A percentile compares a stretch with the other conserved stretches of the same genome.
Conservation (phyloP, 2,329 filamentous ascomycete genomes). For the Epichloe gansuensis region DNA sequence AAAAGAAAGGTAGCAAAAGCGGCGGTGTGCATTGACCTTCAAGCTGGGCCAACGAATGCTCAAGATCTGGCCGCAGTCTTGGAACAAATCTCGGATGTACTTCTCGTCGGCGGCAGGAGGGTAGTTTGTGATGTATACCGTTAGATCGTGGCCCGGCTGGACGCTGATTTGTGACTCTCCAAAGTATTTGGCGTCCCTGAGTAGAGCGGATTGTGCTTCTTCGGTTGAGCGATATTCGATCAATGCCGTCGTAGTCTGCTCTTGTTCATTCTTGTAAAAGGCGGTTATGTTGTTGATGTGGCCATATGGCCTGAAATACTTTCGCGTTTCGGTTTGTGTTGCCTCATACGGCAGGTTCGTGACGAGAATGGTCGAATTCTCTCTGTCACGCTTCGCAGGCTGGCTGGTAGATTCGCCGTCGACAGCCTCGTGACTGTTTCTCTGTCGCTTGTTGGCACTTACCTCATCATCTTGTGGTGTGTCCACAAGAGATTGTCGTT, state of each 20-base stretch:
- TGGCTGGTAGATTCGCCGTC: slow-evolving; percentile 15
- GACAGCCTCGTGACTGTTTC: slow-evolving; percentile 26
- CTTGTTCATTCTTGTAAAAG: slow-evolving; percentile 44
- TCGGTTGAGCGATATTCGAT: slow-evolving; percentile 77
- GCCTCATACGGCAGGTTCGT: slow-evolving; percentile 60
- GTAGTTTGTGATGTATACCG: slow-evolving; percentile 85
- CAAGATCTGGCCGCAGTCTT: slow-evolving; percentile 67
- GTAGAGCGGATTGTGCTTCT: slow-evolving; percentile 69
- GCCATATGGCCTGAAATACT: slow-evolving; percentile 89
- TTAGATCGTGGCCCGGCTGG: slow-evolving; percentile 61
- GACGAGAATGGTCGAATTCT: slow-evolving; percentile 77
- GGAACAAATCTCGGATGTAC: slow-evolving; percentile 57
- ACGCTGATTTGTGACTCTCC: slow-evolving; percentile 63
- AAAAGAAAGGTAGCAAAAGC: slow-evolving; percentile 96
- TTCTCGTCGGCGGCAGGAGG: slow-evolving; percentile 62
- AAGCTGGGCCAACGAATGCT: slow-evolving; percentile 84
- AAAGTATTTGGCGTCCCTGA: slow-evolving; percentile 70
- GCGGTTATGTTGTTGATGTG: slow-evolving; percentile 68
- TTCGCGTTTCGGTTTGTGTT: slow-evolving; percentile 60
- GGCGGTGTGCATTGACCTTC: slow-evolving; percentile 74
- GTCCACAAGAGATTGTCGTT: slow-evolving; percentile 50
- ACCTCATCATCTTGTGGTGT: slow-evolving; percentile 27
- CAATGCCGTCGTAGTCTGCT: slow-evolving; percentile 54
- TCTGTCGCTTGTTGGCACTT: slow-evolving; percentile 56
- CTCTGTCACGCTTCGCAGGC: slow-evolving; percentile 65